A percentile compares a stretch with the other conserved stretches of the same genome.
Evolutionary conservation across 306 rosid genomes (phyloP).

Genomic region (Sesbania bispinosa): DNA sequence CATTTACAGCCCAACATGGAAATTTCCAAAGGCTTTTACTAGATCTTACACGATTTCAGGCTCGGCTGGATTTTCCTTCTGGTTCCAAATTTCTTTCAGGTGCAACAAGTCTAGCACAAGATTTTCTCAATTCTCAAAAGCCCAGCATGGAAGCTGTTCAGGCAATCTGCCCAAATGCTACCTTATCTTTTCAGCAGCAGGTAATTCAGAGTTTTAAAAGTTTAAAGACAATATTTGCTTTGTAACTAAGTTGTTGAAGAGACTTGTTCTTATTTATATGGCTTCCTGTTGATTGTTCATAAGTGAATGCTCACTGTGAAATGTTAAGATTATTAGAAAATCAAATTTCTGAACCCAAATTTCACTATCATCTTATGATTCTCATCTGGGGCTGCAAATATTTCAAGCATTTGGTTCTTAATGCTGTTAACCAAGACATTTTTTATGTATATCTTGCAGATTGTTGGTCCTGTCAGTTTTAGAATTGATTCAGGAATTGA

Average conservation of each 20-base stretch:
- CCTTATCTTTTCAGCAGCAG: slow-evolving; percentile 93
- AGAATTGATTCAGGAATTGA: slow-evolving; percentile 75
- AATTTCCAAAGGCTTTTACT: slow-evolving; percentile 67
- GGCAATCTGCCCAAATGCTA: slow-evolving; percentile 62
- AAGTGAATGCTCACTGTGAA: neutral
- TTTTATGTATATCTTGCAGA: slow-evolving; percentile 43
- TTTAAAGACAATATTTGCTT: neutral
- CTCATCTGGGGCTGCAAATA: neutral
- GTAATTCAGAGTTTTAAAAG: slow-evolving; percentile 27
- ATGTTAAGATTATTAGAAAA: neutral
- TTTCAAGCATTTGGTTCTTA: neutral
- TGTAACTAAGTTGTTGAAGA: neutral
- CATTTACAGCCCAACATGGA: slow-evolving; percentile 81
- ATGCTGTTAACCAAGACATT: neutral
- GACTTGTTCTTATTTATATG: neutral
- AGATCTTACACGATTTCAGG: slow-evolving; percentile 79
- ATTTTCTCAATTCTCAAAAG: slow-evolving; percentile 57
- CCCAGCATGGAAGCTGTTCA: slow-evolving; percentile 59
- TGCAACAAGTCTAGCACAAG: slow-evolving; percentile 60
- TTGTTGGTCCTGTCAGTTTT: slow-evolving; percentile 80
- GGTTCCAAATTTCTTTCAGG: slow-evolving; percentile 72
- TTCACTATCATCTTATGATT: neutral
- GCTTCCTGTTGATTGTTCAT: slow-evolving; percentile 1
- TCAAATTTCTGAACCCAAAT: neutral
- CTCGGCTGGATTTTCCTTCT: slow-evolving; percentile 71